Percentiles rank a stretch among this genome's conserved stretches.
phyloP scores from a whole-genome alignment of 192 early-diverging fungal species.

The Coemansia sp. region DNA sequence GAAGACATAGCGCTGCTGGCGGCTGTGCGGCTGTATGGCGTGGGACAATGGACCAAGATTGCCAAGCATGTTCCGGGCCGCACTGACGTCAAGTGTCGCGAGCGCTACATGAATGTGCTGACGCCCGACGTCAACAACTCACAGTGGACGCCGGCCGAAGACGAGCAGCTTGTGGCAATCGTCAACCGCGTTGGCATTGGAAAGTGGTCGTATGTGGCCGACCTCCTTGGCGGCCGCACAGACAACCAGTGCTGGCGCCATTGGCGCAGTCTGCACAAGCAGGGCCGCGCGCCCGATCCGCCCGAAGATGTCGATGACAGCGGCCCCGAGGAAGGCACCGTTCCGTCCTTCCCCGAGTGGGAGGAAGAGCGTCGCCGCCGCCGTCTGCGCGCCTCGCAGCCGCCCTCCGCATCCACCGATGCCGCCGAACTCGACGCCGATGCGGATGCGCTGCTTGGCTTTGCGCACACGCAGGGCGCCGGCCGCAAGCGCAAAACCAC shows the following conservation, averaged over 20 bases:
- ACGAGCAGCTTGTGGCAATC: slow-evolving; percentile 46
- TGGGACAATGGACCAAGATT: slow-evolving; percentile 69
- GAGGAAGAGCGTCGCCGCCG: slow-evolving; percentile 43
- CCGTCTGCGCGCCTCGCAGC: not conserved
- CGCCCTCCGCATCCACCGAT: slow-evolving; percentile 1
- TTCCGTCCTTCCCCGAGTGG: slow-evolving; percentile 54
- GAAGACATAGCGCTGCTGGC: slow-evolving; percentile 67
- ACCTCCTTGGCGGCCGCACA: slow-evolving; percentile 53
- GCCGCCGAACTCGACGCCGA: slow-evolving; percentile 13
- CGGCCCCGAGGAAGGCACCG: slow-evolving; percentile 48
- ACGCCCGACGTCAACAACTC: slow-evolving; percentile 59
- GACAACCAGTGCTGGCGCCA: slow-evolving; percentile 61
- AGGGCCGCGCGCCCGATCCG: slow-evolving; percentile 51
- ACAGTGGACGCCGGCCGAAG: slow-evolving; percentile 59
- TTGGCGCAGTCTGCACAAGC: slow-evolving; percentile 57
- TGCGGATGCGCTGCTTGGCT: slow-evolving; percentile 21
- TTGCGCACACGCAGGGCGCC: slow-evolving; percentile 35
- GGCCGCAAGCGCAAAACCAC: slow-evolving; percentile 56
- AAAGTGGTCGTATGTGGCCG: slow-evolving; percentile 61
- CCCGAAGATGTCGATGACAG: slow-evolving; percentile 32
- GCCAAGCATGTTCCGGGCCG: slow-evolving; percentile 68
- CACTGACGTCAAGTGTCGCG: slow-evolving; percentile 78
- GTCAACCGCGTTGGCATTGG: slow-evolving; percentile 53
- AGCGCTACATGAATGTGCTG: slow-evolving; percentile 73
- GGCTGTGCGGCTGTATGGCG: slow-evolving; percentile 67